Conservation (phyloP, 306 rosid species). For the Trifolium fragiferum region DNA sequence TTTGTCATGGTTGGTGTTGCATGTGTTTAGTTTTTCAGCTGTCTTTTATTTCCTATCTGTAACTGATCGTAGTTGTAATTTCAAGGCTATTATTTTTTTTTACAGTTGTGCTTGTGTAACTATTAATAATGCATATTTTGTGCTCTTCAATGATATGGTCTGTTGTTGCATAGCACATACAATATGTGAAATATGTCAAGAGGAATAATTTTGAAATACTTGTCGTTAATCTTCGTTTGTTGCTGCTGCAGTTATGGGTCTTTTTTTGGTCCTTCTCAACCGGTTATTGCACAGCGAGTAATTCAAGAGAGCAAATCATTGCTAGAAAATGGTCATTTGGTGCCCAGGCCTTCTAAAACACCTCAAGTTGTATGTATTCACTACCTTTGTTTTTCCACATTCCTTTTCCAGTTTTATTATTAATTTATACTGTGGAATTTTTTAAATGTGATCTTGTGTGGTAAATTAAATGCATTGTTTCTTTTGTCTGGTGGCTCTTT, state of each 20-base stretch:
- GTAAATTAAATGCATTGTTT: not conserved
- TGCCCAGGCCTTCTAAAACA: slow-evolving; percentile 55
- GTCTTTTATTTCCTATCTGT: not conserved
- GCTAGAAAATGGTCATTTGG: slow-evolving; percentile 73
- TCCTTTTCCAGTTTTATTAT: slow-evolving; percentile 4
- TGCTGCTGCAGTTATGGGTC: slow-evolving; percentile 83
- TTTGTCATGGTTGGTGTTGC: slow-evolving; percentile 4
- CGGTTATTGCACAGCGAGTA: slow-evolving; percentile 82
- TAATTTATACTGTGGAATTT: slow-evolving; percentile 10
- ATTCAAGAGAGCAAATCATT: slow-evolving; percentile 94
- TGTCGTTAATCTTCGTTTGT: slow-evolving; percentile 32
- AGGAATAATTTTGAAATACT: slow-evolving; percentile 32
- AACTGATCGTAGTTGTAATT: not conserved
- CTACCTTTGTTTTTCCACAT: slow-evolving; percentile 24
- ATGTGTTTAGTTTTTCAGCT: not conserved
- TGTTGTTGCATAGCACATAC: not conserved
- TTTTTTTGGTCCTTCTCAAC: slow-evolving; percentile 90
- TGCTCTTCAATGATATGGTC: slow-evolving; percentile 8
- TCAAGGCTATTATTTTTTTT: not conserved
- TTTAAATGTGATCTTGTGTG: slow-evolving; percentile 6
- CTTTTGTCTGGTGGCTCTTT: not conserved
- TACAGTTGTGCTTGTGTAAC: not conserved
- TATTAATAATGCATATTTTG: slow-evolving; percentile 14
- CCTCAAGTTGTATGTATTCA: slow-evolving; percentile 57
- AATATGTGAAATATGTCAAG: slow-evolving; percentile 29